Evolutionary conservation across 805 yeast species (phyloP), one percentile per base, ranked within the genome.

Genomic region (Metschnikowia similis): DNA sequence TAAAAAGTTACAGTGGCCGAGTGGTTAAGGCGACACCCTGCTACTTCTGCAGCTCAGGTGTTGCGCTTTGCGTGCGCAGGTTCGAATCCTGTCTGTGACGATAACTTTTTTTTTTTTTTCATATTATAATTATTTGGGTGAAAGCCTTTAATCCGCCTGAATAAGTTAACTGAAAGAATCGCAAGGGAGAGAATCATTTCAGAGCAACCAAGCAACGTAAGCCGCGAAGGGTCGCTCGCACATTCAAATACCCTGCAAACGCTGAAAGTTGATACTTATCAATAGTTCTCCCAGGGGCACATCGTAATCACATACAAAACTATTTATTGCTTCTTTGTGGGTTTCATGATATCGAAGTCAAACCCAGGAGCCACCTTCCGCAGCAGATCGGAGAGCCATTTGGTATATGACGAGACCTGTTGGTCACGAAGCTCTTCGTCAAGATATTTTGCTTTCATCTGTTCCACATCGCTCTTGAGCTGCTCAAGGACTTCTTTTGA

Each of bases 61-160:
- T 71, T 72, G 77, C 73, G 76, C 65, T 65, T 63, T 72, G 66
- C 76, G 73, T 71, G 68, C 96, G 96, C 96, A 89, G 95, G 96
- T 89, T 89, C 96, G 96, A 89, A 89, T 89, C 96, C 95, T 89
- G 96, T 88, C 95, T 86, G 95, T 89, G 87, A 87, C 96, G 96
- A 17, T 10, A 40, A 11, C 41, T 48, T 50, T 37, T 26, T 9
- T 7, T 7, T 6, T 26, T 47, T n/a, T n/a, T n/a, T n/a, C n/a
- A n/a, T n/a, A n/a, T n/a, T n/a, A n/a, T n/a, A n/a, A n/a, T n/a
- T 51, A 29, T 11, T 6, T 11, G 8, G 4, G 6, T 21, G 13
- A 36, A n/a, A 13, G 17, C 11, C 5, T 14, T 8, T 2, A 6
- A 9, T 35, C 11, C 11, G 8, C 5, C 26, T 2, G 3, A 29